phyloP scores from a whole-genome alignment of 805 yeast genomes.

The Jamesozyma hellenica region DNA sequence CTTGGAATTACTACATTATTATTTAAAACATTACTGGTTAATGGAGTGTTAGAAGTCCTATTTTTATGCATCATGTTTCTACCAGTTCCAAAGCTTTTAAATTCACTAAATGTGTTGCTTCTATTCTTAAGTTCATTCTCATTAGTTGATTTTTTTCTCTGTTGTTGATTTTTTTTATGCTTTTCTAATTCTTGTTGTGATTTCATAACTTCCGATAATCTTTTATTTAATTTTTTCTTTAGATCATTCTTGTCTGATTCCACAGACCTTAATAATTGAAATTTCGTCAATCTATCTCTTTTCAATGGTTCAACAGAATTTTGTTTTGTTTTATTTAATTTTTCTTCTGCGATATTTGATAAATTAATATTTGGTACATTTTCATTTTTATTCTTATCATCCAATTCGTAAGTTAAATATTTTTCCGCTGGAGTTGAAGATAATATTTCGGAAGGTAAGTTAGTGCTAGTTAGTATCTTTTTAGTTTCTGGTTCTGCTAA shows the following conservation, averaged over 20 bases:
- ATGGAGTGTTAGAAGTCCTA: background rate
- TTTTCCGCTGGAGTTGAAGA: background rate
- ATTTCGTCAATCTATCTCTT: conserved; percentile 23
- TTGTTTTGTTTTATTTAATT: background rate
- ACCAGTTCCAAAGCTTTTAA: conserved; percentile 2
- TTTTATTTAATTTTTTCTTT: conserved; percentile 22
- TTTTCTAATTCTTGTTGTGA: conserved; percentile 25
- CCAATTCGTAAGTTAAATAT: background rate
- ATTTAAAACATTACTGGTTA: background rate
- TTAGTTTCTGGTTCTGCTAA: background rate
- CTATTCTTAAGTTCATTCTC: conserved; percentile 20
- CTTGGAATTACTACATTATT: background rate
- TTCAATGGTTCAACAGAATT: background rate
- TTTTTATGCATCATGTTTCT: background rate
- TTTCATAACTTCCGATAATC: conserved; percentile 25
- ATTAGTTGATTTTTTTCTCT: conserved; percentile 19
- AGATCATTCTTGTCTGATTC: conserved; percentile 21
- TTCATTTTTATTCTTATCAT: background rate
- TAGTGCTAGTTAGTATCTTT: background rate
- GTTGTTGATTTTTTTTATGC: conserved; percentile 18
- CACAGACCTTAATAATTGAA: conserved; percentile 20
- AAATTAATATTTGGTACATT: background rate
- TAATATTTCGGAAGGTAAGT: background rate
- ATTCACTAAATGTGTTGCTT: conserved; percentile 6
- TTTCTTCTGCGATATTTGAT: background rate